These are phyloP conservation scores for Coemansia sp. DNA, from an alignment of 192 early-diverging fungal species.

Conservation along the genomic window DNA sequence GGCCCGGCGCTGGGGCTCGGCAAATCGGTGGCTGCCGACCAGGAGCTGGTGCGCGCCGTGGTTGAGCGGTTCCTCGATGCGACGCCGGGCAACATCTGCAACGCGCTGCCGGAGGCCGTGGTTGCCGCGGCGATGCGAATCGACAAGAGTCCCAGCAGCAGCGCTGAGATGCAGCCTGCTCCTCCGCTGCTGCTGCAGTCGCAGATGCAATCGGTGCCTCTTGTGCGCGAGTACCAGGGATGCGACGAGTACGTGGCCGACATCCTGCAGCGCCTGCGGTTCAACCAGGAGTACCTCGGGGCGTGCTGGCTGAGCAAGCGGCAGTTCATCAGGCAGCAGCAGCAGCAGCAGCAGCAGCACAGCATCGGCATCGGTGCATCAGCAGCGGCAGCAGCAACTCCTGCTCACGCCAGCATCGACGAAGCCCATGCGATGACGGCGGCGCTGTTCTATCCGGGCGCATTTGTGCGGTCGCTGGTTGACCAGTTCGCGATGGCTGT, in stretches of 20 bases:
- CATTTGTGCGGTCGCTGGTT: slow-evolving; percentile 56
- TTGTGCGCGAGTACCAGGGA: slow-evolving; percentile 37
- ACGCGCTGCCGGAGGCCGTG: slow-evolving; percentile 41
- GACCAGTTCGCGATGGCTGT: slow-evolving; percentile 47
- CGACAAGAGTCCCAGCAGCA: neutral
- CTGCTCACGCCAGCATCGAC: neutral
- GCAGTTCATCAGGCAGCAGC: neutral
- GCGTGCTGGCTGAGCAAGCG: slow-evolving; percentile 16
- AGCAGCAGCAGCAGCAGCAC: neutral
- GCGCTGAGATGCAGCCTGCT: neutral
- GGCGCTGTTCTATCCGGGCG: slow-evolving; percentile 52
- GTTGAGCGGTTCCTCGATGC: slow-evolving; percentile 52
- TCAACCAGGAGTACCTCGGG: slow-evolving; percentile 8
- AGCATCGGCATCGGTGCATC: neutral
- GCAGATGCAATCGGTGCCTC: slow-evolving; percentile 8
- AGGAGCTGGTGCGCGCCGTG: slow-evolving; percentile 47
- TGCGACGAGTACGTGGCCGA: slow-evolving; percentile 50
- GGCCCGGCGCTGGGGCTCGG: slow-evolving; percentile 40
- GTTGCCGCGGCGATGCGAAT: slow-evolving; percentile 30
- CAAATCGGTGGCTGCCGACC: slow-evolving; percentile 34
- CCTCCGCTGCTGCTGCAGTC: slow-evolving; percentile 10
- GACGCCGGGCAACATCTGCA: slow-evolving; percentile 27
- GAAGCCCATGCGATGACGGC: slow-evolving; percentile 10
- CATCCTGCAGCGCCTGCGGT: slow-evolving; percentile 19
- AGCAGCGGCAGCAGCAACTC: slow-evolving; percentile 1